phyloP scores from a whole-genome alignment of 768 basidiomycete species.

The Harrya chromipes region DNA sequence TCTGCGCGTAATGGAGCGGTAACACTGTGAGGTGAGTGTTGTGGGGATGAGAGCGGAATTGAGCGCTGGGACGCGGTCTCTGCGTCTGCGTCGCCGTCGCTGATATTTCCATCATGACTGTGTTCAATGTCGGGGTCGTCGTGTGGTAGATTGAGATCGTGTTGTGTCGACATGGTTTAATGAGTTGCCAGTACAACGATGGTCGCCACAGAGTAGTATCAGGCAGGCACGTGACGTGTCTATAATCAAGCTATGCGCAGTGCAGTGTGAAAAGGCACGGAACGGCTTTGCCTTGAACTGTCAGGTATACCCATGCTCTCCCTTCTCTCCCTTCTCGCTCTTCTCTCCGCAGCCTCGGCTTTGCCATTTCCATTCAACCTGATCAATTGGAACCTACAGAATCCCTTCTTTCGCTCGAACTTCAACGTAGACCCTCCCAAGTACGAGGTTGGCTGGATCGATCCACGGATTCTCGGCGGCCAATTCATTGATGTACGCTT shows the following conservation, averaged over 20 bases:
- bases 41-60: conserved; percentile 68
- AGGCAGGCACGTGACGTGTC: no score
- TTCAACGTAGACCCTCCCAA: conserved; percentile 13
- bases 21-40: conserved; percentile 46
- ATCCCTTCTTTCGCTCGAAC: conserved; percentile 1
- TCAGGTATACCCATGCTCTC: conserved; percentile 14
- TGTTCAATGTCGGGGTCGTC: neutral
- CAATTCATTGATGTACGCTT: conserved; percentile 67
- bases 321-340: conserved; percentile 8
- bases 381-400: conserved; percentile 11
- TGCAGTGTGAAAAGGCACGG: neutral
- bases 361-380: conserved; percentile 12
- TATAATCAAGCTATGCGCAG: no score
- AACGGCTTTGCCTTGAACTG: no score
- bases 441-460: conserved; percentile 45
- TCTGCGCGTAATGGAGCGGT: conserved; percentile 21
- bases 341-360: conserved; percentile 12
- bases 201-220: neutral
- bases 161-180: conserved; percentile 10
- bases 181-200: neutral
- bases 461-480: conserved; percentile 74
- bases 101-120: conserved; percentile 33
- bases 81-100: conserved; percentile 61
- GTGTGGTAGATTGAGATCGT: conserved; percentile 2
- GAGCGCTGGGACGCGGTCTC: conserved; percentile 81